Conservation (phyloP, 2,329 filamentous ascomycete genomes). For the Fusarium multiceps region DNA sequence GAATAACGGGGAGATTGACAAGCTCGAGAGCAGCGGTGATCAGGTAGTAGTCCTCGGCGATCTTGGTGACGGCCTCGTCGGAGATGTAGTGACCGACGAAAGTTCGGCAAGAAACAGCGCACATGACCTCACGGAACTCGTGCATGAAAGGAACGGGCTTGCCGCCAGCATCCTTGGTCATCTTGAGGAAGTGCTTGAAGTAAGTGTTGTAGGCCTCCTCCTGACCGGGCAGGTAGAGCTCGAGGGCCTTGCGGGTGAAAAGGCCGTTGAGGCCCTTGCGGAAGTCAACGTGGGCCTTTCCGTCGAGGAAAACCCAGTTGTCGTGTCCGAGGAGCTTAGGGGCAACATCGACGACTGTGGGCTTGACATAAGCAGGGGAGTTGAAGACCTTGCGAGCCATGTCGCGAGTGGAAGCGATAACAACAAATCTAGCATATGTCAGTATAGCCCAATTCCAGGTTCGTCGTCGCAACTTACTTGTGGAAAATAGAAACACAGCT, state of each 20-base stretch:
- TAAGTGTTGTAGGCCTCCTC: conserved; percentile 92
- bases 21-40: conserved; percentile 96
- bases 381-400: conserved; percentile 98
- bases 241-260: conserved; percentile 91
- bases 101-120: conserved; percentile 93
- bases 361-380: conserved; percentile 90
- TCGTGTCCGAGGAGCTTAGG: conserved; percentile 90
- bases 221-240: conserved; percentile 89
- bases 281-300: conserved; percentile 94
- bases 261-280: conserved; percentile 95
- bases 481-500: conserved; percentile 99
- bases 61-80: conserved; percentile 90
- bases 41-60: conserved; percentile 95
- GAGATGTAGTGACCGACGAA: conserved; percentile 97
- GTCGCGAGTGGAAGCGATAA: conserved; percentile 94
- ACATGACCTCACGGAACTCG: conserved; percentile 93
- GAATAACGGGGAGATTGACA: conserved; percentile 97
- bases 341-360: conserved; percentile 93
- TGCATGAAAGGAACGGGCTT: conserved; percentile 89
- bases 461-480: conserved; percentile 73
- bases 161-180: conserved; percentile 77
- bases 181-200: conserved; percentile 80
- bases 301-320: conserved; percentile 98
- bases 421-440: conserved; percentile 77
- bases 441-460: neutral